Evolutionary conservation across 257 asterid species (phyloP), one percentile per base, ranked within the genome.

Genomic region (Cinchona pubescens): DNA sequence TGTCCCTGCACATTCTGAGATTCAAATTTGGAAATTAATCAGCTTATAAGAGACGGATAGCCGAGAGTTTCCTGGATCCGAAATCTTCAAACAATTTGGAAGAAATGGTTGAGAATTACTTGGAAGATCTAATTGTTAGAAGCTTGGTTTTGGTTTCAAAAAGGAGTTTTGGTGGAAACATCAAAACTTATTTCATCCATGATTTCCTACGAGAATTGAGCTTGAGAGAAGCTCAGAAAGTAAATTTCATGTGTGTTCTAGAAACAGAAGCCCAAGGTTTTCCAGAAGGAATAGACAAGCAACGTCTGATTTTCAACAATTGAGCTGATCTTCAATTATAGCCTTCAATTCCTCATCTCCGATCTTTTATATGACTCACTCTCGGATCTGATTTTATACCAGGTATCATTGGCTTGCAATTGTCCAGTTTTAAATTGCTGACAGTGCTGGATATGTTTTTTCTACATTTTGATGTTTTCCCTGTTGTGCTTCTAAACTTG

Each of bases 81-180:
- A 53, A 58, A 14, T 53, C 12, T 2, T 38, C 13, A 5, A 77
- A 62, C 25, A 46, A 58, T 30, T 2, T 63, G n/a, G 88, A 81
- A 76, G 77, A 81, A 3, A 81, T 69, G 55, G 90, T 86, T 1
- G 83, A 81, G 67, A 83, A 80, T 29, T 81, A 32, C 65, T 74
- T 86, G 80, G 79, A 74, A 70, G 89, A 81, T 49, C 89, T 86
- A 43, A 73, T 81, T 19, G 80, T 86, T 79, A 79, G n/a, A n/a
- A n/a, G 73, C 74, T 78, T 86, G 19, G 66, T 86, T 66, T 42
- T 78, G 51, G 78, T 76, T 53, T 73, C 48, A 65, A 81, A 75
- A 76, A 66, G 67, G 60, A 79, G 72, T 46, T 75, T 73, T 18
- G 67, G 68, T 79, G 83, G 83, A 4, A 81, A 70, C 69, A 72